Evolutionary conservation across 2,329 filamentous ascomycete genomes (phyloP).

Genomic region (Lachnellula suecica): DNA sequence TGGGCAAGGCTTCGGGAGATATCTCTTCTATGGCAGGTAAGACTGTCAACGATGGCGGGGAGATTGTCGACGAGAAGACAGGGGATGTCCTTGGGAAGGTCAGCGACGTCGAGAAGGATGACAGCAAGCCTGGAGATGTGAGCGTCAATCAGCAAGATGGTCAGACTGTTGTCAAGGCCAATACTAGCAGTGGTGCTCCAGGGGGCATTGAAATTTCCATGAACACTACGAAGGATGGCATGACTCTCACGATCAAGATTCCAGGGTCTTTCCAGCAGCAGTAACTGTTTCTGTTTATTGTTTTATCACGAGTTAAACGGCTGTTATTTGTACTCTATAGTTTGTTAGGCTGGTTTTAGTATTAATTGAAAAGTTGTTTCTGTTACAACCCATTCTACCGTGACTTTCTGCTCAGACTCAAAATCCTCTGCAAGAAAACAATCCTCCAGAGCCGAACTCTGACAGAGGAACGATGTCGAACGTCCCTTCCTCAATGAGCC

Average conservation of each 20-base stretch:
- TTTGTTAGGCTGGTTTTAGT: background rate
- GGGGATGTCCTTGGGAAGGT: too few species aligned
- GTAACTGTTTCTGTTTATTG: background rate
- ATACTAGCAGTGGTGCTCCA: background rate
- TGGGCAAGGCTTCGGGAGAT: too few species aligned
- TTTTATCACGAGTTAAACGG: background rate
- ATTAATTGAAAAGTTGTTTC: background rate
- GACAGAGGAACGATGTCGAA: background rate
- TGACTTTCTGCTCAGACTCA: background rate
- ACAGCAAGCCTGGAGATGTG: slow-evolving; percentile 14
- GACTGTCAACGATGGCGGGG: too few species aligned
- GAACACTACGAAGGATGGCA: slow-evolving; percentile 26
- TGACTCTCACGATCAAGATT: slow-evolving; percentile 26
- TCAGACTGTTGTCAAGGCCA: slow-evolving; percentile 7
- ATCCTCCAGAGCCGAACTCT: background rate
- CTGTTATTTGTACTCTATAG: background rate
- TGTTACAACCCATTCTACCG: background rate
- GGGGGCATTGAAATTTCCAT: slow-evolving; percentile 27
- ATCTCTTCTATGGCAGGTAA: too few species aligned
- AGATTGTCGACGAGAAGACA: too few species aligned
- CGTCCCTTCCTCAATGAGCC: background rate
- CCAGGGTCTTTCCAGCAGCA: slow-evolving; percentile 17
- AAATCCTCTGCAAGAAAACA: background rate
- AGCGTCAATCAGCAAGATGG: slow-evolving; percentile 6
- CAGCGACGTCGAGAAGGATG: too few species aligned